Evolutionary conservation across 441 rosid species (phyloP), one percentile per base, ranked within the genome.

Genomic region (Brassica balearica): DNA sequence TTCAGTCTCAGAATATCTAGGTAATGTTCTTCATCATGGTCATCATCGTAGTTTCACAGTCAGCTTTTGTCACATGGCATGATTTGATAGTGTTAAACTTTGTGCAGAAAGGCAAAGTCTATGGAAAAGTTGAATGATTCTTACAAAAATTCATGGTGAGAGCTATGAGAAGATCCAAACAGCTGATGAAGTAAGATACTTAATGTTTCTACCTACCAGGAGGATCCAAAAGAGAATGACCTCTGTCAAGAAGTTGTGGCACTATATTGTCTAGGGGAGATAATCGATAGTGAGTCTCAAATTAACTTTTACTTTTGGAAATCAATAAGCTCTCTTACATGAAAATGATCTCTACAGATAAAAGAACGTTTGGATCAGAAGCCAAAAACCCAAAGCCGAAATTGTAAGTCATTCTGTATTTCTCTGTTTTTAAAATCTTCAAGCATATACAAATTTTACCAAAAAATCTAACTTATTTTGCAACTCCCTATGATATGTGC

Each of bases 201-300:
- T 32, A 29, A 32, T 74, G 59, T 75, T 80, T 32, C 51, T 14
- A 56, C 58, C 15, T 71, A 17, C 79, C 17, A 91, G 90, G 89
- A 90, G 81, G 89, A 85, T 23, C 29, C 76, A 1, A 84, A 77
- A 69, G 97, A 86, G 82, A 82, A 79, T 75, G 78, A 85, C 29
- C 74, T 84, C 90, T 89, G 19, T 77, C 74, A 23, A 84, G 97
- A 78, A 91, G 93, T 83, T 95, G 92, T 80, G 97, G 99, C 76
- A 92, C 97, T 65, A 32, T 92, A 77, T 70, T 95, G 81, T 51
- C 85, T 32, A 85, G 79, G 46, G 89, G 84, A 76, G 89, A 86
- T 59, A 88, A 84, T 27, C 36, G 60, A 97, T 90, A 87, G 92
- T 81, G 43, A 38, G 36, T 46, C 15, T 22, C 43, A 36, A 10